A percentile compares a stretch with the other conserved stretches of the same genome.
Evolutionary conservation across 805 yeast species (phyloP).

Genomic region (Saccharomyces jurei): DNA sequence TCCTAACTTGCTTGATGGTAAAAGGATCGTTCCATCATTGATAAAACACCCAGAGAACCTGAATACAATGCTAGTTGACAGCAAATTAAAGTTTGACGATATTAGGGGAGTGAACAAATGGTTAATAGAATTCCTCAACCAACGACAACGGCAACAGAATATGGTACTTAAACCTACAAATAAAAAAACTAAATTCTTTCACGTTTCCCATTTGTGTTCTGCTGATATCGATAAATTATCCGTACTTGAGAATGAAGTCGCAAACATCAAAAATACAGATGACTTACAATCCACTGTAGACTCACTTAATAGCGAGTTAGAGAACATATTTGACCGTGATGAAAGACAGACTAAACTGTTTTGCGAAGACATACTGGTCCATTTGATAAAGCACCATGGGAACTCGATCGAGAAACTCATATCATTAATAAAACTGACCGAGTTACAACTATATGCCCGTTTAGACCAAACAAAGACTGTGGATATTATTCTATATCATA

Average conservation of each 20-base stretch:
- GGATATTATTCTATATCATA: constrained; percentile 12
- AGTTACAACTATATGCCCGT: constrained; percentile 10
- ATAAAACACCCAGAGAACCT: constrained; percentile 3
- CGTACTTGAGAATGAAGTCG: neutral
- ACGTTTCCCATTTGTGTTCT: neutral
- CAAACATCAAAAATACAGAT: neutral
- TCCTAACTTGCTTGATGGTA: constrained; percentile 16
- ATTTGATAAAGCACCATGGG: constrained; percentile 17
- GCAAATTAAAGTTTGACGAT: constrained; percentile 10
- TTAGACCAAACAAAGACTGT: constrained; percentile 16
- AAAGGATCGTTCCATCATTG: constrained; percentile 13
- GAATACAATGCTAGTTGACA: constrained; percentile 5
- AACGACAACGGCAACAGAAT: neutral
- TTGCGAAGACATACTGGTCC: constrained; percentile 29
- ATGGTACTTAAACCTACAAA: neutral
- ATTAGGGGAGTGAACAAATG: constrained; percentile 15
- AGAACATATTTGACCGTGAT: neutral
- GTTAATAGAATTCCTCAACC: constrained; percentile 9
- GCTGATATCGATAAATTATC: neutral
- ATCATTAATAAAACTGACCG: constrained; percentile 13
- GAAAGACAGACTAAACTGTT: constrained; percentile 18
- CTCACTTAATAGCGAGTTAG: neutral
- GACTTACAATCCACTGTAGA: neutral
- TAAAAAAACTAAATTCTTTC: neutral
- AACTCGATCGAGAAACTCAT: constrained; percentile 8